Evolutionary conservation across 257 asterid species (phyloP), one percentile per base, ranked within the genome.

Genomic region (Solanum medicagineum): DNA sequence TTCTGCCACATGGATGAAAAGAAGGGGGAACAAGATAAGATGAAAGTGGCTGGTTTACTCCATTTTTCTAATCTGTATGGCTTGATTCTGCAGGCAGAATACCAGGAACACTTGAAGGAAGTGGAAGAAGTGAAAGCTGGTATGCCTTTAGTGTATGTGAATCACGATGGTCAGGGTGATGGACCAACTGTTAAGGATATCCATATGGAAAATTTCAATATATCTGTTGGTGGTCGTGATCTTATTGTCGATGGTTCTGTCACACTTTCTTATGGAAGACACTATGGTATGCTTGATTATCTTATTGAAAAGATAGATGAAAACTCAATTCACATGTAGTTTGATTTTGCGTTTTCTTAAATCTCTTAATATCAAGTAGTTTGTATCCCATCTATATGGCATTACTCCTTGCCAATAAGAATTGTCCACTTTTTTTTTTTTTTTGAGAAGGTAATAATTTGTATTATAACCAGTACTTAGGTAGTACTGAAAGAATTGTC

Each of bases 61-160:
- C 26, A 20, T 86, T 88, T 87, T 84, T 71, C 74, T 87, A 17
- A 32, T 40, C 40, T 75, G 47, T 55, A 70, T 68, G n/a, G 44
- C 29, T 83, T 57, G 63, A 62, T 54, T 88, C 44, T 70, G 66
- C 90, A 96, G 99, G 98, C 88, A 65, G 94, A 96, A 89, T 96
- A 94, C 87, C 94, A 95, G 87, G 88, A 88, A 80, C 99, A 96
- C 89, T 88, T 96, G 80, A 36, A 88, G 89, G 99, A 96, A 91
- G 95, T 96, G 98, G 99, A 96, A 91, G 98, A 97, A 55, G 97
- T 92, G 84, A 94, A 92, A 92, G 98, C 96, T 83, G 99, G 99
- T 68, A 96, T 96, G 97, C 99, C 99, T 84, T 91, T 92, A 85
- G 92, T 89, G 62, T 90, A 90, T 45, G 98, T 96, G 83, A 96